Evolutionary conservation across 1,284 basidiomycete species (phyloP), one percentile per base, ranked within the genome.

Genomic region (Caloboletus firmus): DNA sequence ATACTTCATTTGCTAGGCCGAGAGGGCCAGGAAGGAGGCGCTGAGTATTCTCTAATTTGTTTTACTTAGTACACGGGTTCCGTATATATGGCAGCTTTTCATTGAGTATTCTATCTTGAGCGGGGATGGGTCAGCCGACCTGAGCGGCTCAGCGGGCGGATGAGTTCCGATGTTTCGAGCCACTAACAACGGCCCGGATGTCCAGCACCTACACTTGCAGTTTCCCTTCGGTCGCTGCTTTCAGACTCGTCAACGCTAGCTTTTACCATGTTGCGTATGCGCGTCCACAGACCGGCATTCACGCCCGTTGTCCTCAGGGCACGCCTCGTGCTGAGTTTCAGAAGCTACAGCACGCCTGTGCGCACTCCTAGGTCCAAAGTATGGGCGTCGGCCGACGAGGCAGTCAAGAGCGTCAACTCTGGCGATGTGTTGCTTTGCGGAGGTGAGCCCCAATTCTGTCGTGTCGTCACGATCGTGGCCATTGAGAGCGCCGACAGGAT

Each of bases 371-470:
- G 79, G 60, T 78, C 81, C n/a, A 96, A 96, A 71, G 77, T 95
- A 24, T 95, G 87, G 85, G 71, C 76, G 10, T 87, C 84, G 17
- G 87, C 81, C 0, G 89, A 94, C 49, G 88, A 92, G 59, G 93
- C 93, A 1, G 80, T 95, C 56, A 81, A 82, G 70, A 91, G 89
- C 65, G 78, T 95, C 68, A 87, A 90, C 76, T 84, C 85, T 6
- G 92, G 92, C 17, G 84, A 87, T 58, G 76, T 83, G 30, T 67
- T 97, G 40, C 77, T 96, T 28, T 90, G 88, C 58, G 93, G 89
- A 75, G 93, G 93, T 91, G 57, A 54, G 81, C 70, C 11, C 30
- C 6, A 26, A 32, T 32, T 39, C 34, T 12, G 32, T 17, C 28
- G 26, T 15, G 41, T 45, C 57, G 11, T 10, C 22, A 13, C 35